A percentile compares a stretch with the other conserved stretches of the same genome.
These are phyloP conservation scores for Sambucus nigra DNA, from an alignment of 129 eudicot species.

Conservation along the genomic window DNA sequence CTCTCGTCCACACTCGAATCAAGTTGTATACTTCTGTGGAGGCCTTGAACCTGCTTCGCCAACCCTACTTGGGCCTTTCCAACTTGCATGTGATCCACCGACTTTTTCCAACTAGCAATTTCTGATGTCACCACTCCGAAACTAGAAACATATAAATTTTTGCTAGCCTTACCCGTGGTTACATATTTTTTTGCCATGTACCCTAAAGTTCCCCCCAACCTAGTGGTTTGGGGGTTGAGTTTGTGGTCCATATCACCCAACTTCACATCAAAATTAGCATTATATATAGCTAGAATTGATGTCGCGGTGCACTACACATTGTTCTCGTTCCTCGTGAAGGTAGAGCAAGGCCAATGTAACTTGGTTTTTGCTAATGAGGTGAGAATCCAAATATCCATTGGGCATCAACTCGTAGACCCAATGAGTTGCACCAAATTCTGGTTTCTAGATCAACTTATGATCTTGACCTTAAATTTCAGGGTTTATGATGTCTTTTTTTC, in stretches of 20 bases:
- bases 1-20: conserved; percentile 20
- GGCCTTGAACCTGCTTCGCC: conserved; percentile 42
- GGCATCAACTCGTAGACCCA: conserved; percentile 50
- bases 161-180: conserved; percentile 37
- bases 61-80: conserved; percentile 21
- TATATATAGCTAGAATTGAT: conserved; percentile 38
- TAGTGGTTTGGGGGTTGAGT: conserved; percentile 35
- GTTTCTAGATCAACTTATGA: conserved; percentile 33
- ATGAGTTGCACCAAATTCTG: conserved; percentile 44
- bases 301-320: conserved; percentile 47
- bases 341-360: conserved; percentile 27
- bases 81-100: conserved; percentile 23
- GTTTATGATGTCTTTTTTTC: too few relatives aligned
- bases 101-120: conserved; percentile 36
- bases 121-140: conserved; percentile 40
- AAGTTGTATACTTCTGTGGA: conserved; percentile 26
- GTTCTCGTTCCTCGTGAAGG: conserved; percentile 53
- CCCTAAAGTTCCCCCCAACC: conserved; percentile 44
- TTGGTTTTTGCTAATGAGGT: conserved; percentile 16
- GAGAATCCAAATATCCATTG: conserved; percentile 50
- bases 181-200: conserved; percentile 43
- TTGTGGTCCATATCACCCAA: conserved; percentile 50
- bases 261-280: conserved; percentile 35
- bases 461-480: too few relatives aligned
- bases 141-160: conserved; percentile 40